phyloP scores from a whole-genome alignment of 176 grass and related monocot species.

The Triticum urartu region DNA sequence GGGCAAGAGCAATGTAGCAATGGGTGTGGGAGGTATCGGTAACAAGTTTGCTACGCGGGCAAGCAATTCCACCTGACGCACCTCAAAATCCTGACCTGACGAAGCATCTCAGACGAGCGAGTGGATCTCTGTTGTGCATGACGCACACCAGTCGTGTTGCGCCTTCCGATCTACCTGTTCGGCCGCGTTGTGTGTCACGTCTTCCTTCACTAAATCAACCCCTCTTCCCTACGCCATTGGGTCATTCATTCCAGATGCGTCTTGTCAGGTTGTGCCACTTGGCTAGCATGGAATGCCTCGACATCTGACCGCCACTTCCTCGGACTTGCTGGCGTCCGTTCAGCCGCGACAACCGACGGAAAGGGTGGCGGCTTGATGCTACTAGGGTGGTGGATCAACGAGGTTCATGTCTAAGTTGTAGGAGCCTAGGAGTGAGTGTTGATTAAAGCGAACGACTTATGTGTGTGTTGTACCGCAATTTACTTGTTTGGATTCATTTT shows the following conservation, averaged over 20 bases:
- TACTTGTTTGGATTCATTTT: background rate
- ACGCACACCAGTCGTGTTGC: background rate
- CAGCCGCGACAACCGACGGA: too few species aligned
- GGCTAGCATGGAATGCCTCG: too few species aligned
- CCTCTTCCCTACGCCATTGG: too few species aligned
- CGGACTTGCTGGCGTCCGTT: too few species aligned
- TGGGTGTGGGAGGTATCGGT: background rate
- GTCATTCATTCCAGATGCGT: too few species aligned
- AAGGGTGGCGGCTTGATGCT: too few species aligned
- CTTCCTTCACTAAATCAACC: background rate
- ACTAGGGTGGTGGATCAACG: too few species aligned
- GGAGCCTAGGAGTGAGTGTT: background rate
- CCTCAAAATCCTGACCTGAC: background rate
- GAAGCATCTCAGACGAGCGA: background rate
- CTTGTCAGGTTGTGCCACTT: too few species aligned
- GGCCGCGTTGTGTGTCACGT: background rate
- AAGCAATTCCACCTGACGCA: background rate
- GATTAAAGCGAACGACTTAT: background rate
- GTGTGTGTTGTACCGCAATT: background rate
- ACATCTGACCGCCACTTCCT: too few species aligned
- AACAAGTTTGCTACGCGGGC: background rate
- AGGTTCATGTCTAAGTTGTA: too few species aligned
- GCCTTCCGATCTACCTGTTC: background rate
- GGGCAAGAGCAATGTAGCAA: background rate
- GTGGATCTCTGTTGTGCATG: background rate